These are phyloP conservation scores for Phascolomyces articulosus DNA, from an alignment of 371 early-diverging fungal genomes.

Conservation along the genomic window DNA sequence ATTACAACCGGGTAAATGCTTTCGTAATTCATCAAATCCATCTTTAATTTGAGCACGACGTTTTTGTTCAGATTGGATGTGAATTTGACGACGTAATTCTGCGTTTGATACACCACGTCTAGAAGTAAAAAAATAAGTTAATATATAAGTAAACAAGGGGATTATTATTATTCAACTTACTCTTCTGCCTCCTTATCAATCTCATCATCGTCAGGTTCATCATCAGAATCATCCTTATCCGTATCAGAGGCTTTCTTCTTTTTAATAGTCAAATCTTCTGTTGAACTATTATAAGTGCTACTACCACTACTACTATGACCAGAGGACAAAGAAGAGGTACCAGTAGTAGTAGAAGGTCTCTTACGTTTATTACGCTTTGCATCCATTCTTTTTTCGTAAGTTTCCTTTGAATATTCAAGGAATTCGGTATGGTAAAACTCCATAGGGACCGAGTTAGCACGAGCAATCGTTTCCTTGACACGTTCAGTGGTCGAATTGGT, in stretches of 20 bases:
- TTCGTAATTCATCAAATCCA: constrained; percentile 57
- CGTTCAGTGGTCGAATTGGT: constrained; percentile 40
- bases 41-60: constrained; percentile 57
- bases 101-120: constrained; percentile 27
- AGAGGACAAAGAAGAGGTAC: not conserved
- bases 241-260: constrained; percentile 29
- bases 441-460: constrained; percentile 51
- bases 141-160: too few relatives aligned
- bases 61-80: constrained; percentile 58
- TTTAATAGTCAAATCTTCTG: constrained; percentile 18
- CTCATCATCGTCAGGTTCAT: constrained; percentile 30
- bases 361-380: constrained; percentile 48
- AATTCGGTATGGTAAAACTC: constrained; percentile 56
- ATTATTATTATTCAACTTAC: constrained; percentile 11
- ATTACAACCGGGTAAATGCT: constrained; percentile 52
- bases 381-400: constrained; percentile 48
- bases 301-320: constrained; percentile 5
- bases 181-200: constrained; percentile 23
- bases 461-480: constrained; percentile 51
- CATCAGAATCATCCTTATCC: constrained; percentile 25
- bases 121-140: not conserved
- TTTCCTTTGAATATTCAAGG: constrained; percentile 52
- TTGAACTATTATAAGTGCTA: constrained; percentile 13
- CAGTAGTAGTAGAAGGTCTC: constrained; percentile 22
- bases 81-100: constrained; percentile 54